These are phyloP conservation scores for Calonectria hawksworthii DNA, from an alignment of 2,329 filamentous ascomycete species.

Conservation along the genomic window DNA sequence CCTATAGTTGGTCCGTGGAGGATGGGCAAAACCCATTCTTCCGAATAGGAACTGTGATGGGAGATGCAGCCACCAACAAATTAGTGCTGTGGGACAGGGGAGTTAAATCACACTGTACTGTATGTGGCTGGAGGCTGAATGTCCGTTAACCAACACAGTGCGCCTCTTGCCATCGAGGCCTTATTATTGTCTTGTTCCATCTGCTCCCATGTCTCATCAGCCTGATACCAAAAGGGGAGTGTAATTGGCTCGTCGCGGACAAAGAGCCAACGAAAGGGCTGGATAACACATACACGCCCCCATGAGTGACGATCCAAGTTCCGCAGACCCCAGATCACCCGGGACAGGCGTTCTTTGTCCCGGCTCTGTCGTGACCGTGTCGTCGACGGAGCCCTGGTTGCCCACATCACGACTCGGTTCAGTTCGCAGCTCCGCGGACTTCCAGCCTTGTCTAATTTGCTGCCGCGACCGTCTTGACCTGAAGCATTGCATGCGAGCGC, in stretches of 20 bases:
- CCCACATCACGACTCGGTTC: not conserved
- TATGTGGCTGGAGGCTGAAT: not conserved
- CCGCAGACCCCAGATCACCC: slow-evolving; percentile 22
- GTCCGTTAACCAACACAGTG: not conserved
- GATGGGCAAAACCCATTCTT: not conserved
- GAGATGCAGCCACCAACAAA: not conserved
- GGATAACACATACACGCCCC: slow-evolving; percentile 2
- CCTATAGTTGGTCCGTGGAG: not conserved
- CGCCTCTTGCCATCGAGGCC: not conserved
- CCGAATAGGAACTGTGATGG: not conserved
- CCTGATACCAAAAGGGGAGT: slow-evolving; percentile 6
- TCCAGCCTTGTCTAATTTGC: slow-evolving; percentile 35
- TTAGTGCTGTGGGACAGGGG: not conserved
- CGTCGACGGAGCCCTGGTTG: not conserved
- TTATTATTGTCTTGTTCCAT: slow-evolving; percentile 8
- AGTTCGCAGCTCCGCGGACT: not conserved
- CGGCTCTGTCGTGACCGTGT: not conserved
- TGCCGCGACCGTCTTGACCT: slow-evolving; percentile 3
- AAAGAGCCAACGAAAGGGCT: slow-evolving; percentile 7
- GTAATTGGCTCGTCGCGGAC: not conserved
- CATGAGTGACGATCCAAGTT: slow-evolving; percentile 2
- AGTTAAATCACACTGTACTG: not conserved
- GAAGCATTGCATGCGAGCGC: not conserved
- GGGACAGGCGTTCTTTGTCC: slow-evolving; percentile 19
- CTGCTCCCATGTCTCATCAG: slow-evolving; percentile 12